Percentiles rank a stretch among this genome's conserved stretches.
phyloP scores from a whole-genome alignment of 1,284 basidiomycete species.

The Ceratobasidium sp. region DNA sequence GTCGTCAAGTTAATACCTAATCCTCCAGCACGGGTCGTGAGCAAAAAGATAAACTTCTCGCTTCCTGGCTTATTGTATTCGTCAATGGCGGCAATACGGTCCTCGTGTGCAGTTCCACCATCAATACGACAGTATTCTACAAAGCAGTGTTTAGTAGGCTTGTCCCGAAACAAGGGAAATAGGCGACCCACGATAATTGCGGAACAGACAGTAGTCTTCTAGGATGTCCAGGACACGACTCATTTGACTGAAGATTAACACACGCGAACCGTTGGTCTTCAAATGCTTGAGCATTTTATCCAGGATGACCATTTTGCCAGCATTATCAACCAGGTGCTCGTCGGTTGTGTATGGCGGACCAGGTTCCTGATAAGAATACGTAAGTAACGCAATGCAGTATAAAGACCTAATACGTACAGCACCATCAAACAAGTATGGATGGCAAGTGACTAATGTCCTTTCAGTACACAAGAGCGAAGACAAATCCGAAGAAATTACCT shows the following conservation, averaged over 20 bases:
- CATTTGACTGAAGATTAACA: slow-evolving; percentile 99
- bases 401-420: slow-evolving; percentile 60
- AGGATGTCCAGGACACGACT: slow-evolving; percentile 94
- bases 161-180: neutral
- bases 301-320: slow-evolving; percentile 97
- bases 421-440: slow-evolving; percentile 87
- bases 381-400: neutral
- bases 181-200: slow-evolving; percentile 75
- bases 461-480: too few species aligned
- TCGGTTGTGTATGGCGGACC: slow-evolving; percentile 99
- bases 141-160: neutral
- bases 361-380: slow-evolving; percentile 68
- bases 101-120: slow-evolving; percentile 93
- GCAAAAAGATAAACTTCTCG: slow-evolving; percentile 96
- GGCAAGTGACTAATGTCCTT: slow-evolving; percentile 65
- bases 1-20: slow-evolving; percentile 96
- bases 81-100: slow-evolving; percentile 95
- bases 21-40: slow-evolving; percentile 98
- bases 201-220: slow-evolving; percentile 97
- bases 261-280: slow-evolving; percentile 92
- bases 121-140: slow-evolving; percentile 97
- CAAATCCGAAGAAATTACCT: slow-evolving; percentile 44
- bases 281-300: slow-evolving; percentile 90
- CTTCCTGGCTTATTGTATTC: slow-evolving; percentile 96
- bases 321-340: slow-evolving; percentile 94